Conservation (phyloP, 345 rosid genomes). For the Lepidium africanum region DNA sequence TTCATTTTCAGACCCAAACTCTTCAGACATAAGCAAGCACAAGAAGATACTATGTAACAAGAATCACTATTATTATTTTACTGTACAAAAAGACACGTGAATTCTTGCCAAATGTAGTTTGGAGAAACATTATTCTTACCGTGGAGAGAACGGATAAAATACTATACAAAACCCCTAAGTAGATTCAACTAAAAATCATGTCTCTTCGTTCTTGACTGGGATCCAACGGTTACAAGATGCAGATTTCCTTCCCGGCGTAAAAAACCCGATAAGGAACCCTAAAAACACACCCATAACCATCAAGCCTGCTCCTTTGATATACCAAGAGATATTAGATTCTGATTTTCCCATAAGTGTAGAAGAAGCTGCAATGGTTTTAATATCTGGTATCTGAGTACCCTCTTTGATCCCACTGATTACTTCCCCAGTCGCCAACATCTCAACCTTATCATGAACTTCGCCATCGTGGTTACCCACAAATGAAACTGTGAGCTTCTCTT, state of each 20-base stretch:
- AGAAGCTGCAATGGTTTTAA: constrained; percentile 7
- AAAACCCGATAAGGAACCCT: constrained; percentile 60
- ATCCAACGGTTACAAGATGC: constrained; percentile 45
- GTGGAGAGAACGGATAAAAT: neutral
- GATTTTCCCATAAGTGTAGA: neutral
- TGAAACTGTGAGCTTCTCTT: constrained; percentile 63
- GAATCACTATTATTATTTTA: neutral
- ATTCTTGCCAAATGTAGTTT: neutral
- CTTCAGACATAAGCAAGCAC: neutral
- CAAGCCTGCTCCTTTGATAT: constrained; percentile 51
- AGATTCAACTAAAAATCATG: constrained; percentile 19
- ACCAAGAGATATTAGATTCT: constrained; percentile 38
- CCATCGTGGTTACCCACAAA: constrained; percentile 91
- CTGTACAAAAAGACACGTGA: neutral
- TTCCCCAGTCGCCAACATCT: constrained; percentile 64
- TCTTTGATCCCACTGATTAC: constrained; percentile 42
- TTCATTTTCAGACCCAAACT: neutral
- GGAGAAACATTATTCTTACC: constrained; percentile 7
- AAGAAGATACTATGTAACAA: neutral
- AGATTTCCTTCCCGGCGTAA: constrained; percentile 45
- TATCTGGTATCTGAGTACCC: neutral
- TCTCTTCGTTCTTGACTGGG: constrained; percentile 57
- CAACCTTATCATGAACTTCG: constrained; percentile 72
- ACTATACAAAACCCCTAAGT: constrained; percentile 15
- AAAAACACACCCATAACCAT: constrained; percentile 51